A percentile compares a stretch with the other conserved stretches of the same genome.
These are phyloP conservation scores for Dioszegia hungarica DNA, from an alignment of 768 basidiomycete genomes.

Conservation along the genomic window DNA sequence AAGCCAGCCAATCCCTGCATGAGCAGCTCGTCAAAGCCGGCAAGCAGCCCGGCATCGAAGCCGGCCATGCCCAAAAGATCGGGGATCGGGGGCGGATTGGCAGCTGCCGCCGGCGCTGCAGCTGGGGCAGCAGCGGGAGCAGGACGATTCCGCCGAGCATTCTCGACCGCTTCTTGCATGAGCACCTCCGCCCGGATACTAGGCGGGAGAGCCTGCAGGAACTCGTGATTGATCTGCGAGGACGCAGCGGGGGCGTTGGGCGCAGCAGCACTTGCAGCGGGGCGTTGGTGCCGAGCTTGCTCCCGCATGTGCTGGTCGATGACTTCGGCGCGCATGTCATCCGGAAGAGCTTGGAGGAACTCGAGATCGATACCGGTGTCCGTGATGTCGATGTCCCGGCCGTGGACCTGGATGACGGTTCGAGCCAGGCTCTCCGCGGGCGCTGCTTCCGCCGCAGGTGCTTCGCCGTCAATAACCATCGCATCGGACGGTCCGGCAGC, in stretches of 20 bases:
- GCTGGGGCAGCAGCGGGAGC: constrained; percentile 33
- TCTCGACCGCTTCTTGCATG: constrained; percentile 86
- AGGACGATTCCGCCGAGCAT: constrained; percentile 54
- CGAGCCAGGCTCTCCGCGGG: constrained; percentile 51
- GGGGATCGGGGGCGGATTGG: constrained; percentile 55
- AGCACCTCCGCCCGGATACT: constrained; percentile 96
- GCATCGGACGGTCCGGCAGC: constrained; percentile 24
- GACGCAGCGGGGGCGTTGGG: constrained; percentile 52
- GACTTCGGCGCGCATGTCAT: constrained; percentile 98
- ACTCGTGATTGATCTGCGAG: constrained; percentile 90
- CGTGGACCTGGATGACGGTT: constrained; percentile 84
- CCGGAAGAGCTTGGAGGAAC: constrained; percentile 93
- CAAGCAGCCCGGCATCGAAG: constrained; percentile 66
- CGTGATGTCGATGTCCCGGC: constrained; percentile 90
- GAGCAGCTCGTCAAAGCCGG: constrained; percentile 72
- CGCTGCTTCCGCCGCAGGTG: constrained; percentile 50
- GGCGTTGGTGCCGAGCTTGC: constrained; percentile 40
- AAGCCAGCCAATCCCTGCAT: background rate
- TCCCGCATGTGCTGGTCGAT: constrained; percentile 95
- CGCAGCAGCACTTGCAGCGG: constrained; percentile 55
- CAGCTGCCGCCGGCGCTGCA: constrained; percentile 31
- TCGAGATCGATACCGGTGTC: constrained; percentile 98
- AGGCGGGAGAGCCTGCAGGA: constrained; percentile 90
- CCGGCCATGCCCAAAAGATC: constrained; percentile 60
- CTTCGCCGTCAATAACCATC: constrained; percentile 15